Percentiles rank a stretch among this genome's conserved stretches.
These are phyloP conservation scores for Cutaneotrichosporon mucoides DNA, from an alignment of 1,284 basidiomycete genomes.

Conservation along the genomic window DNA sequence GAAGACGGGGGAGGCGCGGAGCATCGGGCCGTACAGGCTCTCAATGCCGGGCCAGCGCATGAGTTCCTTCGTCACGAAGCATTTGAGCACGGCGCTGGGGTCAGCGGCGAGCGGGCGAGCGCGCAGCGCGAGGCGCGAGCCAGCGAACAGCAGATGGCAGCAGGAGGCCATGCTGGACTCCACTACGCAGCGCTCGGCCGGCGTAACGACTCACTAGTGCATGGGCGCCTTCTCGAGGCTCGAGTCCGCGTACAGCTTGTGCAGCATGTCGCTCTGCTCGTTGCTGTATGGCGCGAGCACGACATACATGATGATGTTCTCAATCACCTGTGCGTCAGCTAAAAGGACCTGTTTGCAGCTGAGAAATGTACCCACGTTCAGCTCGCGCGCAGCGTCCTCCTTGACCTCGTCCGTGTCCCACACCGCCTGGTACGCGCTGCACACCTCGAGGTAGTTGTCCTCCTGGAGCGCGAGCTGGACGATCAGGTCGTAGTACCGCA, in stretches of 20 bases:
- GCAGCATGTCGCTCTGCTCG: conserved; percentile 95
- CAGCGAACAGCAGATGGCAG: too few species aligned
- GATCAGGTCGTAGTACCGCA: conserved; percentile 94
- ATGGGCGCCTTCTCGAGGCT: conserved; percentile 74
- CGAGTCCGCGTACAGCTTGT: conserved; percentile 75
- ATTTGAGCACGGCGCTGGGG: conserved; percentile 87
- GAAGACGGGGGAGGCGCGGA: conserved; percentile 80
- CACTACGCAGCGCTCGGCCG: neutral
- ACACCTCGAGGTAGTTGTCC: conserved; percentile 84
- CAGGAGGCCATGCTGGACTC: too few species aligned
- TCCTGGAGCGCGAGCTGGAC: conserved; percentile 86
- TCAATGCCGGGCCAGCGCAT: conserved; percentile 99
- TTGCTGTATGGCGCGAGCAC: conserved; percentile 91
- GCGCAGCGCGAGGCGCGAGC: neutral
- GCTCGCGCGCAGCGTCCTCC: conserved; percentile 69
- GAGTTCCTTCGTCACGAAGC: conserved; percentile 89
- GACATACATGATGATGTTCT: conserved; percentile 92
- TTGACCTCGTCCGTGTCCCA: conserved; percentile 94
- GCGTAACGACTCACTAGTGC: conserved; percentile 60
- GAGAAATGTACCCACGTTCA: conserved; percentile 56
- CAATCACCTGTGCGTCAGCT: conserved; percentile 61
- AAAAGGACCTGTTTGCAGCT: too few species aligned
- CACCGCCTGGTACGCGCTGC: conserved; percentile 91
- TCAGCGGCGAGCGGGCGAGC: neutral
- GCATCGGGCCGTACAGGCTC: conserved; percentile 75